Conservation (phyloP, 768 basidiomycete genomes). For the Tylopilus sp. region DNA sequence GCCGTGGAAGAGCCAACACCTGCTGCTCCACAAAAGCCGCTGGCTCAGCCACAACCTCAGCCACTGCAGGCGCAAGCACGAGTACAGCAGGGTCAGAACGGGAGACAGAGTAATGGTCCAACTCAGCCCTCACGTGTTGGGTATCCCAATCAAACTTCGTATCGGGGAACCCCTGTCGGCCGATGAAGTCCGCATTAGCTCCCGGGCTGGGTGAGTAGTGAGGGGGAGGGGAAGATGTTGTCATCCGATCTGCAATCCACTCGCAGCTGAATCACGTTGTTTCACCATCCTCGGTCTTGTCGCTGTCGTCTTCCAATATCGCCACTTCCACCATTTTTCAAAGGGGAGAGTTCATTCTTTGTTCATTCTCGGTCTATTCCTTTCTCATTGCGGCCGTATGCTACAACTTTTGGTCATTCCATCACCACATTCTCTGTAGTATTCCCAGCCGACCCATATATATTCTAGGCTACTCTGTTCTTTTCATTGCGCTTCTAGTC, state of each 20-base stretch:
- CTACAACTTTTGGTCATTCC: slow-evolving; percentile 13
- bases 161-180: slow-evolving; percentile 27
- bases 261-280: slow-evolving; percentile 9
- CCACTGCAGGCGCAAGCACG: slow-evolving; percentile 25
- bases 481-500: slow-evolving; percentile 15
- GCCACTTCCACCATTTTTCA: slow-evolving; percentile 5
- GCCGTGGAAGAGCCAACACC: slow-evolving; percentile 42
- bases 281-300: slow-evolving; percentile 13
- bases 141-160: slow-evolving; percentile 23
- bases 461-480: slow-evolving; percentile 27
- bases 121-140: slow-evolving; percentile 22
- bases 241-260: slow-evolving; percentile 14
- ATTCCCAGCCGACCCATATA: slow-evolving; percentile 27
- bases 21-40: slow-evolving; percentile 41
- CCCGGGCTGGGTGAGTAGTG: background rate
- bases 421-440: slow-evolving; percentile 19
- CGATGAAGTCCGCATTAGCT: slow-evolving; percentile 19
- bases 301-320: slow-evolving; percentile 3
- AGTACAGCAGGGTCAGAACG: slow-evolving; percentile 27
- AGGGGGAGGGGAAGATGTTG: slow-evolving; percentile 2
- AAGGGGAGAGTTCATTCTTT: slow-evolving; percentile 11
- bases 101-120: slow-evolving; percentile 27
- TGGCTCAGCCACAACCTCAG: slow-evolving; percentile 35
- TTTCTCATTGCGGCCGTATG: slow-evolving; percentile 7
- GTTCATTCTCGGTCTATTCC: slow-evolving; percentile 9